Conservation (phyloP, 2,329 filamentous ascomycete genomes). For the Massarina eburnea region DNA sequence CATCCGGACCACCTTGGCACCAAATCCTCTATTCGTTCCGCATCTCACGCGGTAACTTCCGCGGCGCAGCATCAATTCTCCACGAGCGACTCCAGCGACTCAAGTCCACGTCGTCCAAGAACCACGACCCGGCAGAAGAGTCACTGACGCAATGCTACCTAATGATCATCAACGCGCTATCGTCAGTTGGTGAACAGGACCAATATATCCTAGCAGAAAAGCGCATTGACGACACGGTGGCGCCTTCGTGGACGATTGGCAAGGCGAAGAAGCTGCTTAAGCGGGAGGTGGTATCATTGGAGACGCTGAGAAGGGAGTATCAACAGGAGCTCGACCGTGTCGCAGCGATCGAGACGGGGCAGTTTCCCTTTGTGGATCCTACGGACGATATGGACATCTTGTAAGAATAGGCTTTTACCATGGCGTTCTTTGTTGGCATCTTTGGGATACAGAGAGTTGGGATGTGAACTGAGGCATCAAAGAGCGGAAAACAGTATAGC, state of each 20-base stretch:
- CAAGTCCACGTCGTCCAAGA: slow-evolving; percentile 41
- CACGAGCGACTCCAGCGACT: slow-evolving; percentile 59
- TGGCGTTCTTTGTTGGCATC: slow-evolving; percentile 30
- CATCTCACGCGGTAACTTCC: slow-evolving; percentile 80
- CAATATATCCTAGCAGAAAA: slow-evolving; percentile 72
- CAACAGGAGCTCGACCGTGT: slow-evolving; percentile 87
- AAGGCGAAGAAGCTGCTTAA: slow-evolving; percentile 50
- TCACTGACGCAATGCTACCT: slow-evolving; percentile 73
- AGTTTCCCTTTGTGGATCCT: slow-evolving; percentile 70
- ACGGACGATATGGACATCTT: slow-evolving; percentile 42
- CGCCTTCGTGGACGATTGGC: slow-evolving; percentile 31
- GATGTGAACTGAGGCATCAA: neutral
- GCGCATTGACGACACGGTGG: slow-evolving; percentile 44
- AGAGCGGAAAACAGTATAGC: no score
- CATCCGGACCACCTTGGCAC: slow-evolving; percentile 68
- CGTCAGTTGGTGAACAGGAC: slow-evolving; percentile 79
- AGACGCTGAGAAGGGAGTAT: slow-evolving; percentile 85
- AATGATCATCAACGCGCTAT: slow-evolving; percentile 89
- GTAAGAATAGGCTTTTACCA: slow-evolving; percentile 26
- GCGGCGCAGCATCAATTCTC: slow-evolving; percentile 66
- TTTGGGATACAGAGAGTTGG: no score
- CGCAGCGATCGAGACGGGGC: slow-evolving; percentile 82
- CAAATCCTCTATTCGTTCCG: slow-evolving; percentile 92
- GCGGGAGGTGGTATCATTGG: slow-evolving; percentile 79
- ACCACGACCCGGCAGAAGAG: slow-evolving; percentile 53